phyloP scores from a whole-genome alignment of 495 filamentous ascomycete genomes.

The Aspergillus incahuasiensis region DNA sequence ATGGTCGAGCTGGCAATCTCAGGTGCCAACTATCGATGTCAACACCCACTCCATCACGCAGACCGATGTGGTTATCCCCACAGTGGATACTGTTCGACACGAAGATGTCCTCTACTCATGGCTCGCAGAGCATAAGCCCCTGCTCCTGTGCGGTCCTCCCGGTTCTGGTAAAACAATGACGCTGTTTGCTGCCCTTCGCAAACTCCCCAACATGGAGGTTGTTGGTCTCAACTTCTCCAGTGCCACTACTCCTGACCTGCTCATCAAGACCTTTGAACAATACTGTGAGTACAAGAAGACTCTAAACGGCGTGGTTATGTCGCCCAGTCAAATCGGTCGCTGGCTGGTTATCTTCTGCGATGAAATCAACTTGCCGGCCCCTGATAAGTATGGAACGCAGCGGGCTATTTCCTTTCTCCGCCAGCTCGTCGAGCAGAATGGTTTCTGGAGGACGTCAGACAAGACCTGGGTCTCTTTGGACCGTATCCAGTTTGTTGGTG shows the following conservation, averaged over 20 bases:
- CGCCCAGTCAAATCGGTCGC: constrained; percentile 90
- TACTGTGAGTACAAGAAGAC: constrained; percentile 99
- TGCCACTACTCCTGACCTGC: constrained; percentile 91
- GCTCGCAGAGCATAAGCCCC: constrained; percentile 96
- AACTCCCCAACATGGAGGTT: constrained; percentile 96
- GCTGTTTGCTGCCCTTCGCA: constrained; percentile 90
- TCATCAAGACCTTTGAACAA: constrained; percentile 98
- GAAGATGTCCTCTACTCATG: constrained; percentile 98
- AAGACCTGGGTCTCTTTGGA: constrained; percentile 98
- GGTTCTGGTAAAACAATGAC: constrained; percentile 99
- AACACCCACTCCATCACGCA: constrained; percentile 97
- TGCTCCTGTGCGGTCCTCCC: constrained; percentile 93
- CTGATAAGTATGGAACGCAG: constrained; percentile 96
- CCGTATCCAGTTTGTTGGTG: constrained; percentile 96
- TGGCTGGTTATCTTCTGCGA: constrained; percentile 99
- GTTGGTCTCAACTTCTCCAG: constrained; percentile 99
- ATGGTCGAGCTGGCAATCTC: constrained; percentile 89
- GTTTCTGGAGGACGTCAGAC: constrained; percentile 96
- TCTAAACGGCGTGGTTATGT: constrained; percentile 90
- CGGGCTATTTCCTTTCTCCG: constrained; percentile 94
- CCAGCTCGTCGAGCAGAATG: constrained; percentile 96
- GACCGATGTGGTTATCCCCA: constrained; percentile 96
- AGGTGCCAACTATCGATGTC: constrained; percentile 90
- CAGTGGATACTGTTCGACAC: constrained; percentile 91
- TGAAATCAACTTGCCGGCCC: constrained; percentile 98